Evolutionary conservation across 345 rosid genomes (phyloP).

Genomic region (Salix exigua): DNA sequence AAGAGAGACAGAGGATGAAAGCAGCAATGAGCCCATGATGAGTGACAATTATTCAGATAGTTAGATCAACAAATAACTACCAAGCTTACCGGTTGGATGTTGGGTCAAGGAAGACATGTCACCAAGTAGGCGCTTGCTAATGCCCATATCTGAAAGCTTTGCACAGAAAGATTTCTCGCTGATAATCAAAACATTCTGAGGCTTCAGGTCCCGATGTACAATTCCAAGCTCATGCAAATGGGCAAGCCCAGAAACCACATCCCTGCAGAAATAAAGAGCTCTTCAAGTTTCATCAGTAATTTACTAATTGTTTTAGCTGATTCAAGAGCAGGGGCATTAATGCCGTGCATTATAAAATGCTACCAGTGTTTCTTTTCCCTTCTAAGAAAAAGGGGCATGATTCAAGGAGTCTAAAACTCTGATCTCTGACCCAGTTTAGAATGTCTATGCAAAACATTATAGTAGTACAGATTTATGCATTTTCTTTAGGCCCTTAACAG

Average conservation of each 20-base stretch:
- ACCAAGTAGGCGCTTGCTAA: slow-evolving; percentile 66
- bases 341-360: not conserved
- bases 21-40: not conserved
- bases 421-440: not conserved
- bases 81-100: slow-evolving; percentile 61
- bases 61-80: not conserved
- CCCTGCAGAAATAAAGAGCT: slow-evolving; percentile 38
- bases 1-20: not conserved
- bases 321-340: not conserved
- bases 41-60: not conserved
- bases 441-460: not conserved
- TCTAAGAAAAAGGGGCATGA: not conserved
- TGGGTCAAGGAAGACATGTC: slow-evolving; percentile 85
- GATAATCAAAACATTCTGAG: slow-evolving; percentile 81
- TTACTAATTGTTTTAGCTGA: not conserved
- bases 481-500: not conserved
- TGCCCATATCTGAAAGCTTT: slow-evolving; percentile 96
- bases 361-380: not conserved
- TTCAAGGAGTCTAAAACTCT: not conserved
- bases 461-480: not conserved
- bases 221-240: slow-evolving; percentile 94
- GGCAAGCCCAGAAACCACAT: slow-evolving; percentile 72
- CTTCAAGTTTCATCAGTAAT: not conserved
- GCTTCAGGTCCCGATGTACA: slow-evolving; percentile 86
- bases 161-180: slow-evolving; percentile 62